Percentiles rank a stretch among this genome's conserved stretches.
These are phyloP conservation scores for Ceratobasidium sp. DNA, from an alignment of 1,284 basidiomycete genomes.

Conservation along the genomic window DNA sequence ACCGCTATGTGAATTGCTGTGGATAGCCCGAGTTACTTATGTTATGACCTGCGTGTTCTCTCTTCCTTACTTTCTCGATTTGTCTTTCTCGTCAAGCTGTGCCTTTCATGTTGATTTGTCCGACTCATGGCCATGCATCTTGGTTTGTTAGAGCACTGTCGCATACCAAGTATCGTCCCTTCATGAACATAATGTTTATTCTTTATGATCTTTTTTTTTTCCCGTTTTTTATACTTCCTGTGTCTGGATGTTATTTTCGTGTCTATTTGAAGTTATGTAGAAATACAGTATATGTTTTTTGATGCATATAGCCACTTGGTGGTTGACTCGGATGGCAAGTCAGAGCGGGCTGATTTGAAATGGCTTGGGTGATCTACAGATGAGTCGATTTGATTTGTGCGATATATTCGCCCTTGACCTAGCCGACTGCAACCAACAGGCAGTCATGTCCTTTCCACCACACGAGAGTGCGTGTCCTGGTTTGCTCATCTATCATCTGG, in stretches of 20 bases:
- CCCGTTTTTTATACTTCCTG: no score
- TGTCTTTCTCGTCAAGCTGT: neutral
- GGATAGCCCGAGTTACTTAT: conserved; percentile 4
- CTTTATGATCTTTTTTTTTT: conserved; percentile 24
- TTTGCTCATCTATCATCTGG: conserved; percentile 37
- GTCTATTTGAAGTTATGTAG: conserved; percentile 23
- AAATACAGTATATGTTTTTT: conserved; percentile 27
- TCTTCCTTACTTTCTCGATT: conserved; percentile 4
- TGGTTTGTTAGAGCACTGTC: conserved; percentile 17
- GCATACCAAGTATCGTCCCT: conserved; percentile 3
- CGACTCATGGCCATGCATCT: neutral
- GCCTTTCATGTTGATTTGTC: neutral
- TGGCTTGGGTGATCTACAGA: conserved; percentile 2
- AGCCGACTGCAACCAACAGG: conserved; percentile 29
- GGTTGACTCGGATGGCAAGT: conserved; percentile 17
- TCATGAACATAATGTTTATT: conserved; percentile 35
- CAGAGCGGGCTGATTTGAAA: conserved; percentile 10
- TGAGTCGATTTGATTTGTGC: conserved; percentile 40
- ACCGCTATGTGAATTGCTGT: conserved; percentile 11
- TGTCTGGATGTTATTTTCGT: no score
- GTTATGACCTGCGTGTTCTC: neutral
- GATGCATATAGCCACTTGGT: neutral
- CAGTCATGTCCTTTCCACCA: conserved; percentile 70
- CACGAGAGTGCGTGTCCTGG: conserved; percentile 71
- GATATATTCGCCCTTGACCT: conserved; percentile 43